Evolutionary conservation across 2,329 filamentous ascomycete genomes (phyloP).

Genomic region (Falciphora oryzae): DNA sequence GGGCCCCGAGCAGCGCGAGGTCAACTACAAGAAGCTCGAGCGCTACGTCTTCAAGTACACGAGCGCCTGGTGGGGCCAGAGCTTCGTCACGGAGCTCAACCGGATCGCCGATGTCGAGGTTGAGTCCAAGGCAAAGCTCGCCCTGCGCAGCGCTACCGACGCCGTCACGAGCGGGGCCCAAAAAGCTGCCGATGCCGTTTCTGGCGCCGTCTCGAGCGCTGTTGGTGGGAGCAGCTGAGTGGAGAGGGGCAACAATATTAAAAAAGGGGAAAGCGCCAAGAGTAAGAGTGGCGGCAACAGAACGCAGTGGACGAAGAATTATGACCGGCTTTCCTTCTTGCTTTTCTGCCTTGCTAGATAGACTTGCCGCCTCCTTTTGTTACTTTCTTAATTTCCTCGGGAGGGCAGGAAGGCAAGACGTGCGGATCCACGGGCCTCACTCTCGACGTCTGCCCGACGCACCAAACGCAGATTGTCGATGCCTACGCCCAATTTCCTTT

Average conservation of each 20-base stretch:
- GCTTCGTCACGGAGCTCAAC: constrained; percentile 76
- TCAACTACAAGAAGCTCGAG: constrained; percentile 87
- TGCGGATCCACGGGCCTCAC: no score
- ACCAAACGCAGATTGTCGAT: neutral
- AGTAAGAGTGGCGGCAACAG: neutral
- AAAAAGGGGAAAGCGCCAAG: neutral
- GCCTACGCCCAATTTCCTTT: neutral
- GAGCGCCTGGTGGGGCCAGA: constrained; percentile 93
- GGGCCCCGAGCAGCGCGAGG: constrained; percentile 77
- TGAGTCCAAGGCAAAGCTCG: constrained; percentile 6
- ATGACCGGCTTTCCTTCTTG: neutral
- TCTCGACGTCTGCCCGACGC: neutral
- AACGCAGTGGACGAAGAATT: neutral
- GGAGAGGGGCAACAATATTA: no score
- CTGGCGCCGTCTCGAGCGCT: neutral
- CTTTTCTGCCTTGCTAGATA: neutral
- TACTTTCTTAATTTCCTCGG: neutral
- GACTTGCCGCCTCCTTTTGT: neutral
- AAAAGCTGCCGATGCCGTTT: constrained; percentile 5
- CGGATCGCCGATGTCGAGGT: constrained; percentile 3
- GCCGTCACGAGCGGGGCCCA: neutral
- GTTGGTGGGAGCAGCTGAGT: neutral
- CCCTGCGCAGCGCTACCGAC: constrained; percentile 5
- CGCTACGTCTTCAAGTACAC: constrained; percentile 98
- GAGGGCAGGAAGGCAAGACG: neutral